Conservation (phyloP, 345 rosid species). For the Aquilaria yunnanensis region DNA sequence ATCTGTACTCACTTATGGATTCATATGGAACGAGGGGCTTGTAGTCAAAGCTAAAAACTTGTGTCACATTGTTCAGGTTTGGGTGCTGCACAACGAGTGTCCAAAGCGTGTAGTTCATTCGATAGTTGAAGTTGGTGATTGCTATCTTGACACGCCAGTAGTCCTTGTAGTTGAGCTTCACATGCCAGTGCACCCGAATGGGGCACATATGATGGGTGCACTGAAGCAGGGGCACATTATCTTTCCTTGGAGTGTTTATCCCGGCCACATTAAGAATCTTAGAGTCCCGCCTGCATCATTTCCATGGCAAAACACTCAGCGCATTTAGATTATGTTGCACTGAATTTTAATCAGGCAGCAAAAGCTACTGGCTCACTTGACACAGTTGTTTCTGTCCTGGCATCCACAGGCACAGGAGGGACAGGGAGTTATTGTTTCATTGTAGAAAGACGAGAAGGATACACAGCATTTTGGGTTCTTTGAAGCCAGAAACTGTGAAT, state of each 20-base stretch:
- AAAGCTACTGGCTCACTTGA: slow-evolving; percentile 46
- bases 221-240: slow-evolving; percentile 52
- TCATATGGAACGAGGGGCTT: slow-evolving; percentile 65
- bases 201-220: slow-evolving; percentile 92
- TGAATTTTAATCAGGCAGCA: not conserved
- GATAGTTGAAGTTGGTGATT: slow-evolving; percentile 63
- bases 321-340: not conserved
- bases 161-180: slow-evolving; percentile 65
- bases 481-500: slow-evolving; percentile 75
- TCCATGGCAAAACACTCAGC: not conserved
- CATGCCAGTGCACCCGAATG: slow-evolving; percentile 78
- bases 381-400: slow-evolving; percentile 55
- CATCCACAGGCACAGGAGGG: slow-evolving; percentile 89
- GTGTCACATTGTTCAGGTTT: slow-evolving; percentile 76
- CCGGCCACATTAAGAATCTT: slow-evolving; percentile 56
- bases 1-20: slow-evolving; percentile 47
- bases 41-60: slow-evolving; percentile 86
- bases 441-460: slow-evolving; percentile 89
- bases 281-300: slow-evolving; percentile 53
- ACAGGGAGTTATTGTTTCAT: slow-evolving; percentile 71
- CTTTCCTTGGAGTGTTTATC: slow-evolving; percentile 53
- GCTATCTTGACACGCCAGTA: slow-evolving; percentile 77
- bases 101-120: slow-evolving; percentile 72
- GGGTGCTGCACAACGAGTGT: slow-evolving; percentile 73
- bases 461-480: slow-evolving; percentile 81